Evolutionary conservation across 768 basidiomycete genomes (phyloP), one percentile per base, ranked within the genome.

Genomic region (Rhodocollybia butyracea): DNA sequence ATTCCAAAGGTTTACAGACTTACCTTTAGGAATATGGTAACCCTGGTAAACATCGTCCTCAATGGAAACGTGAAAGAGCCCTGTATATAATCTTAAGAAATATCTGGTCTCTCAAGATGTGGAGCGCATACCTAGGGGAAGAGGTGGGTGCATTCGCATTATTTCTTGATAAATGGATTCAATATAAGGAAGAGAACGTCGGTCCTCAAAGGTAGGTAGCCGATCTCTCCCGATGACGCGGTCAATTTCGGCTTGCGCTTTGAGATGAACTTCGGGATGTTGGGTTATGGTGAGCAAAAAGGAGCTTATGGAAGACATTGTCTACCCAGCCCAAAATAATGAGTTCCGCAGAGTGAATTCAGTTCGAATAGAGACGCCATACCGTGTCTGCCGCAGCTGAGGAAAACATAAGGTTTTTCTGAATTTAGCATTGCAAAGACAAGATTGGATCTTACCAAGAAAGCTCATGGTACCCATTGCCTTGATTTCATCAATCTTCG

Each of bases 11-110:
- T n/a, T n/a, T n/a, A n/a, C n/a, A n/a, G n/a, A n/a, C n/a, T n/a
- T n/a, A n/a, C n/a, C 69, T 45, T 65, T 64, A 0, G 67, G 66
- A 21, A 70, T 60, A 7, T 59, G n/a, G 38, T 47, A 59, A 1
- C 59, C 59, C 2, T 60, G 11, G 1, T 4, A 45, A 48, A 57
- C 43, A 24, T 64, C 56, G 15, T 70, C 64, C 51, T 68, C 61
- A 3, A 46, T 54, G 1, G 60, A 53, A 3, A 57, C 46, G 6
- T 70, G 69, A 2, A 36, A 13, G 7, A 45, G 8, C 17, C 41
- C 52, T 54, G 7, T 13, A 17, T n/a, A n/a, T n/a, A 13, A 19
- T 10, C n/a, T 21, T 40, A 8, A 41, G 26, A 2, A 24, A 17
- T 19, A n/a, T n/a, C n/a, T n/a, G n/a, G n/a, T n/a, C n/a, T n/a